Evolutionary conservation across 2,329 filamentous ascomycete species (phyloP), one percentile per base, ranked within the genome.

Genomic region (Leptographium galeiforme): DNA sequence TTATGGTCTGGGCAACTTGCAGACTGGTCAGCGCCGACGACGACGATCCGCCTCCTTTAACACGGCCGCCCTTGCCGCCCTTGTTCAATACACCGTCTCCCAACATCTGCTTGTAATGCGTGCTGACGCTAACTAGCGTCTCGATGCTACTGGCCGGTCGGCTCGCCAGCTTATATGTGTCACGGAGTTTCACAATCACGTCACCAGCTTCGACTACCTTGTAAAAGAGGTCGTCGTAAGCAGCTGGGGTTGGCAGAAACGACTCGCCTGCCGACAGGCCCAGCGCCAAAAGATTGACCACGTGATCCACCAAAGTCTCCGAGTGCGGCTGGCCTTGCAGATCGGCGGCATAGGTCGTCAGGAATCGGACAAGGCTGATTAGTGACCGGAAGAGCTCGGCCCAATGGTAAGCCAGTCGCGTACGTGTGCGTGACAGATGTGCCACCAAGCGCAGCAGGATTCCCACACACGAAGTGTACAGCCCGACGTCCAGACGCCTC

Each of bases 221-320:
- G 78, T 98, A 98, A 70, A 98, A 97, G 0, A 98, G 75, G 63
- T 98, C 93, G 62, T 98, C 93, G 67, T 97, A 97, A 2, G 88
- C 84, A 18, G 86, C 79, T 0, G 89, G 84, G 34, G 87, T 87
- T 0, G 91, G 93, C 8, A 98, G 76, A 68, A 98, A 97, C 2
- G 86, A 83, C 66, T 97, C 93, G 8, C 93, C 93, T 2, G 82
- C 81, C 2, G 87, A 93, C 8, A 98, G 75, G 2, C 88, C 87
- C 41, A 96, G 77, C 1, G 88, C 88, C 41, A 96, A 74, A 7
- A 96, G 72, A 63, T 93, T 89, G 51, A 93, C 84, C 1, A 95
- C 78, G 38, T 84, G 78, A 60, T 86, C 82, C 16, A 94, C 79
- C 32, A 97, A 76, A 12, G 78, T 79, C 45, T 84, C 76, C n/a